These are phyloP conservation scores for Entophlyctis helioformis DNA, from an alignment of 192 early-diverging fungal species.

Conservation along the genomic window DNA sequence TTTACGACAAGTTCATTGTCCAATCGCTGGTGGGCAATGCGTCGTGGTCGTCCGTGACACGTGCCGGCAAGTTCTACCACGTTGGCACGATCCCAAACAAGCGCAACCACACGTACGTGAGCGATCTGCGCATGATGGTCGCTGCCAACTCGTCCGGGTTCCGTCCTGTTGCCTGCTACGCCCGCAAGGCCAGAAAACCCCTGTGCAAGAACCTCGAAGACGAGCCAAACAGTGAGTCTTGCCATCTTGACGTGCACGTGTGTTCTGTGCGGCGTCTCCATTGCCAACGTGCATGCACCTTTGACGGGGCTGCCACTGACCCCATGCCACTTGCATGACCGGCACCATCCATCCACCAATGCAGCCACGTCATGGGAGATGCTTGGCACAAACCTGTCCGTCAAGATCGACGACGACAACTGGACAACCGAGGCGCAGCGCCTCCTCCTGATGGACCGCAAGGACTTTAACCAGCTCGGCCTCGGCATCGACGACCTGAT, in stretches of 20 bases:
- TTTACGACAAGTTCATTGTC: conserved; percentile 87
- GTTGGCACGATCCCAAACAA: conserved; percentile 87
- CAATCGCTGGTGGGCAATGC: conserved; percentile 81
- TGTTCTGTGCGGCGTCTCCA: no score
- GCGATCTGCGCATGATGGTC: conserved; percentile 79
- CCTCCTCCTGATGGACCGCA: conserved; percentile 78
- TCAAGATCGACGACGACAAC: conserved; percentile 61
- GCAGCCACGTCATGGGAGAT: conserved; percentile 75
- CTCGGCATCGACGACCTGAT: conserved; percentile 77
- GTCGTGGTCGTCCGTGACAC: conserved; percentile 61
- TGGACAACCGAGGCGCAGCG: conserved; percentile 78
- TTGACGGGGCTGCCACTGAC: no score
- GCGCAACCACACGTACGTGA: conserved; percentile 76
- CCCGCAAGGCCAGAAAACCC: conserved; percentile 61
- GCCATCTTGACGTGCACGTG: no score
- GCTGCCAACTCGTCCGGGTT: conserved; percentile 64
- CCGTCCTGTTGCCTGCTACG: conserved; percentile 72
- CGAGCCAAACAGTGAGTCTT: conserved; percentile 34
- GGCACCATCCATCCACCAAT: no score
- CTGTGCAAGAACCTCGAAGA: conserved; percentile 43
- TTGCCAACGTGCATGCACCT: no score
- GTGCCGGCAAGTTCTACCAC: conserved; percentile 71
- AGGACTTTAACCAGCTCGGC: conserved; percentile 80
- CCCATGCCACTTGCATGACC: no score
- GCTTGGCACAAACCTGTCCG: conserved; percentile 78